Evolutionary conservation across 2,329 filamentous ascomycete species (phyloP).

Genomic region (Calonectria pseudoturangicola): DNA sequence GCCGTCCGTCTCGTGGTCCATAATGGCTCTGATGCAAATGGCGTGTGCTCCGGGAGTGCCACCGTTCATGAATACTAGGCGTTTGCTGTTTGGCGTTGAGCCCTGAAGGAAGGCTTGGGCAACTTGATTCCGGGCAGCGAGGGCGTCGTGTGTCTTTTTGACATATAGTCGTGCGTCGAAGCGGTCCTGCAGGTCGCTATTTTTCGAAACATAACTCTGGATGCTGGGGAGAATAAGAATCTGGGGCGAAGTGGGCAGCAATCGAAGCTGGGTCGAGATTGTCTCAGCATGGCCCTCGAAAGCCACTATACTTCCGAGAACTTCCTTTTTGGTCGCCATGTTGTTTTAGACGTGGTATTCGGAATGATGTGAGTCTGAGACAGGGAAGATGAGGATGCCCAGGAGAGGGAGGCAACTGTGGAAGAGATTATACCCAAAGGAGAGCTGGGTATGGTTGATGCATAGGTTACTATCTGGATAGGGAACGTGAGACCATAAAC

Average conservation of each 20-base stretch:
- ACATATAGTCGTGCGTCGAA: slow-evolving; percentile 64
- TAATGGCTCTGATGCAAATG: slow-evolving; percentile 73
- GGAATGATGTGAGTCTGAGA: slow-evolving; percentile 35
- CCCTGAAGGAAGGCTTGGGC: slow-evolving; percentile 71
- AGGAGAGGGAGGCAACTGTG: slow-evolving; percentile 33
- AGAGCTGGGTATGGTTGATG: slow-evolving; percentile 43
- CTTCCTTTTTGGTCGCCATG: slow-evolving; percentile 54
- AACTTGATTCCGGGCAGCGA: slow-evolving; percentile 66
- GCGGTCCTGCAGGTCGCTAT: slow-evolving; percentile 52
- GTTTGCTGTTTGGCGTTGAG: slow-evolving; percentile 67
- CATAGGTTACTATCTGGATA: slow-evolving; percentile 35
- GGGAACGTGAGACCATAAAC: slow-evolving; percentile 41
- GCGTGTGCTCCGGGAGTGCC: slow-evolving; percentile 73
- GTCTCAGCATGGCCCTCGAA: slow-evolving; percentile 75
- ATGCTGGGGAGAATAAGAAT: slow-evolving; percentile 74
- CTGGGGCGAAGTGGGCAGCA: slow-evolving; percentile 75
- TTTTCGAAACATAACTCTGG: slow-evolving; percentile 65
- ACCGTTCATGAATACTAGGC: slow-evolving; percentile 77
- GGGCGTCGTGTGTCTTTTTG: slow-evolving; percentile 70
- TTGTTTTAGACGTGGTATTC: slow-evolving; percentile 43
- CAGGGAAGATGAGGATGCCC: slow-evolving; percentile 25
- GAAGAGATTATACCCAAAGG: slow-evolving; percentile 40
- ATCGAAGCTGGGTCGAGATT: slow-evolving; percentile 75
- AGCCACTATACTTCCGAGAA: slow-evolving; percentile 72
- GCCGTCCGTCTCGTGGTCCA: slow-evolving; percentile 70